A percentile compares a stretch with the other conserved stretches of the same genome.
These are phyloP conservation scores for Colletotrichum chlorophyti DNA, from an alignment of 2,329 filamentous ascomycete species.

Conservation along the genomic window DNA sequence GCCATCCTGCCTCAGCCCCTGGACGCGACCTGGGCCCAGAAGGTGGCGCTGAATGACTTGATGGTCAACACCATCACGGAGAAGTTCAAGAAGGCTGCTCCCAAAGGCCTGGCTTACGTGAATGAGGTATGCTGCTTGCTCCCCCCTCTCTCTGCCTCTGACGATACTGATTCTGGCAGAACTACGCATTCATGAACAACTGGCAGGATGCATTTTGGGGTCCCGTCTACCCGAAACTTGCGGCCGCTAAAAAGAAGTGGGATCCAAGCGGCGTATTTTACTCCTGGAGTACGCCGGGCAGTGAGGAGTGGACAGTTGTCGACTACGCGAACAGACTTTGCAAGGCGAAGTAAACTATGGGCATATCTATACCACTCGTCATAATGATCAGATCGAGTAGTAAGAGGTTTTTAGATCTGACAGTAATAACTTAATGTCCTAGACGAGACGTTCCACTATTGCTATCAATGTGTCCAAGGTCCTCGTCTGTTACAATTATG, in stretches of 20 bases:
- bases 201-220: slow-evolving; percentile 30
- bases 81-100: slow-evolving; percentile 22
- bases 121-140: slow-evolving; percentile 25
- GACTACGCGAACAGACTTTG: slow-evolving; percentile 28
- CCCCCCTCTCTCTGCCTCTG: rapidly evolving
- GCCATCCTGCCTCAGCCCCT: slow-evolving; percentile 20
- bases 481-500: no score
- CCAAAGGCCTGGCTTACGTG: slow-evolving; percentile 21
- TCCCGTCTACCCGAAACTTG: slow-evolving; percentile 34
- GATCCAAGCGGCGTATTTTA: slow-evolving; percentile 55
- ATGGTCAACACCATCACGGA: slow-evolving; percentile 29
- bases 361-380: slow-evolving; percentile 7
- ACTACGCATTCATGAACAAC: slow-evolving; percentile 28
- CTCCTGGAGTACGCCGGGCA: slow-evolving; percentile 27
- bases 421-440: not conserved
- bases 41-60: slow-evolving; percentile 21
- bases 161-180: slow-evolving; percentile 11
- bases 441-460: not conserved
- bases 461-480: no score
- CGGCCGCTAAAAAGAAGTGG: slow-evolving; percentile 56
- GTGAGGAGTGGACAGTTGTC: slow-evolving; percentile 24
- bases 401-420: slow-evolving; percentile 6
- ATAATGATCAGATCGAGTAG: not conserved
- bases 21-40: slow-evolving; percentile 25
- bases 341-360: slow-evolving; percentile 13